phyloP scores from a whole-genome alignment of 371 early-diverging fungal genomes.

The Phascolomyces articulosus region DNA sequence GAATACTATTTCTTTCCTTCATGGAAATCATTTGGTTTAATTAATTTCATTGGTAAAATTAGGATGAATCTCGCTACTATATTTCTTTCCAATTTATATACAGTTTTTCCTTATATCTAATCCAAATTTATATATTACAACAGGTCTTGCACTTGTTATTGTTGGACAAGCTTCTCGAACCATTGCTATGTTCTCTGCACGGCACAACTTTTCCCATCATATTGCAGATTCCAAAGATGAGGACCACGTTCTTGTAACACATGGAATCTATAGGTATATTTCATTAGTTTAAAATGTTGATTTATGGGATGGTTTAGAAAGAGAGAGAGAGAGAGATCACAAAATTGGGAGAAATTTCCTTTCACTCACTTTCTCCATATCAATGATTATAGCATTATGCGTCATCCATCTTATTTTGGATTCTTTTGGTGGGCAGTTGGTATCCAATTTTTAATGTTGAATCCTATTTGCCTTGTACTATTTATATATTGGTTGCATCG shows the following conservation, averaged over 20 bases:
- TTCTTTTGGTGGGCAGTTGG: constrained; percentile 87
- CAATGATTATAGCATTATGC: constrained; percentile 49
- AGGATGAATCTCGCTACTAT: background rate
- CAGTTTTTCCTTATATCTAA: too few relatives aligned
- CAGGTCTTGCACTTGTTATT: constrained; percentile 63
- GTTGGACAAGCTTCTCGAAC: constrained; percentile 73
- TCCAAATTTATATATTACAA: background rate
- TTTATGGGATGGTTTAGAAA: background rate
- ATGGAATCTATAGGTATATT: constrained; percentile 77
- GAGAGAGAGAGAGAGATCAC: background rate
- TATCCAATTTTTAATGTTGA: constrained; percentile 70
- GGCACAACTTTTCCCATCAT: constrained; percentile 80
- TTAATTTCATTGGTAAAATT: constrained; percentile 59
- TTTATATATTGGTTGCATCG: constrained; percentile 64
- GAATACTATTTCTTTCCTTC: constrained; percentile 68
- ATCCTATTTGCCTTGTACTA: constrained; percentile 71
- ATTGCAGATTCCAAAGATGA: constrained; percentile 65
- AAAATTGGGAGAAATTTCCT: too few relatives aligned
- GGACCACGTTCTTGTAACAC: constrained; percentile 75
- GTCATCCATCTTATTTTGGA: constrained; percentile 92
- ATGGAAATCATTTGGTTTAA: constrained; percentile 54
- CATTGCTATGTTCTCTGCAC: constrained; percentile 80
- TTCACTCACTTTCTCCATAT: background rate
- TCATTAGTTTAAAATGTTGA: background rate
- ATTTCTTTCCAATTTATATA: background rate